Evolutionary conservation across 2,329 filamentous ascomycete genomes (phyloP), one percentile per base, ranked within the genome.

Genomic region (Didymella sp.): DNA sequence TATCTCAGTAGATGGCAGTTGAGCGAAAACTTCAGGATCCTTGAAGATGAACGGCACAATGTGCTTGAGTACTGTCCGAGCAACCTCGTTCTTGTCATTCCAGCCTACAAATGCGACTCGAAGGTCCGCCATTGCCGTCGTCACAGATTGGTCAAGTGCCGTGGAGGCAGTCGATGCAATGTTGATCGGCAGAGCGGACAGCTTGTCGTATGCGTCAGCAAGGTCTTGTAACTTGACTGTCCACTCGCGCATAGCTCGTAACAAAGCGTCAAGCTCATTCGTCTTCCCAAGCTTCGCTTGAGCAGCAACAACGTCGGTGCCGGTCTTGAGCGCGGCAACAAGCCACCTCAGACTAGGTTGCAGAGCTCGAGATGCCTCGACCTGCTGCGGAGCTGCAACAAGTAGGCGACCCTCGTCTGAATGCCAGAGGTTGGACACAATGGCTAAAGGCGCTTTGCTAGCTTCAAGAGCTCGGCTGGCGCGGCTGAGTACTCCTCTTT

Each of bases 311-410:
- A 95, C 77, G 30, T 85, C 82, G 9, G 81, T 74, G 4, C 84
- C 87, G 51, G 90, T 83, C 35, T 80, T 80, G 17, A 94, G 73
- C n/a, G 93, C 84, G 31, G 87, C 84, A 15, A 84, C 78, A n/a
- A 93, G 75, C 90, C 91, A 96, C 2, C 65, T 66, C 3, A 77
- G 40, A 2, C 60, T 65, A 3, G 68, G 55, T 9, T 64, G 66
- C n/a, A 71, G 44, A 3, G 50, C 57, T 4, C 22, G 25, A 1
- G 56, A 50, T 21, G 48, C 62, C 9, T 63, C 52, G 1, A 56
- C 25, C n/a, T 70, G 50, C 15, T 58, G 38, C 9, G 56, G 33
- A 12, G 62, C 43, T 17, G 64, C 53, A 6, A 78, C 63, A 1
- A 30, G 25, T 6, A 70, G 42, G 21, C 31, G 47, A 17, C 54